Base-by-base conservation (phyloP, 805 yeast species). In the Candida montana region DNA sequence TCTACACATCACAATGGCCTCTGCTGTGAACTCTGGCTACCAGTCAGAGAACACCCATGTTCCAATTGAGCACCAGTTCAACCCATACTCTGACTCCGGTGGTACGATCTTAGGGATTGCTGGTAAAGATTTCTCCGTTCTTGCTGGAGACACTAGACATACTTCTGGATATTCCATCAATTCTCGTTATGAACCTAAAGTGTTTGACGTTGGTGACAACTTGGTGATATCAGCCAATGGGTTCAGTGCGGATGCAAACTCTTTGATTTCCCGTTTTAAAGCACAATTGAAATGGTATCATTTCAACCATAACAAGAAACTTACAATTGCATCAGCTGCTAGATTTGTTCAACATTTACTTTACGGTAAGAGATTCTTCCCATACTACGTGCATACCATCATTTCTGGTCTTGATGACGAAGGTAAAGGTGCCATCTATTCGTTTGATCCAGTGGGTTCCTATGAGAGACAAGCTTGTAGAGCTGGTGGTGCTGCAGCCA, bases 101-200 rank as follows among this genome's bases (percentile, higher is more conserved):
- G 99, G 99, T 57, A 91, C 98, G 7, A 90, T 91, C 41, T 69
- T 93, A 52, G 99, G 98, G 40, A 93, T 93, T 64, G 97, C 99
- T 2, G 99, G 99, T 38, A 86, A 88, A 62, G 97, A 93, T 64
- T 93, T 89, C 58, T 96, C 96, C 16, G 93, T 93, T 28, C 72
- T 93, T 47, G 99, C 99, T 1, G 98, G 98, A 35, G 99, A 93
- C 63, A 93, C 99, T n/a, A 83, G 99, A 71, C 95, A 85, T 58
- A 87, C 95, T 5, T 81, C 84, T 16, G 99, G 97, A 18, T 93
- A 89, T 67, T 81, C 86, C 48, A 93, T 93, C 63, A 89, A 93
- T 62, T 81, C 97, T 9, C 80, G 99, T 59, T 81, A 84, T 62
- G 93, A 87, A 62, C 93, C 95, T 33, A 90, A 88, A 63, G 85